phyloP scores from a whole-genome alignment of 164 flowering plant genomes.

The Stephania yunnanensis region DNA sequence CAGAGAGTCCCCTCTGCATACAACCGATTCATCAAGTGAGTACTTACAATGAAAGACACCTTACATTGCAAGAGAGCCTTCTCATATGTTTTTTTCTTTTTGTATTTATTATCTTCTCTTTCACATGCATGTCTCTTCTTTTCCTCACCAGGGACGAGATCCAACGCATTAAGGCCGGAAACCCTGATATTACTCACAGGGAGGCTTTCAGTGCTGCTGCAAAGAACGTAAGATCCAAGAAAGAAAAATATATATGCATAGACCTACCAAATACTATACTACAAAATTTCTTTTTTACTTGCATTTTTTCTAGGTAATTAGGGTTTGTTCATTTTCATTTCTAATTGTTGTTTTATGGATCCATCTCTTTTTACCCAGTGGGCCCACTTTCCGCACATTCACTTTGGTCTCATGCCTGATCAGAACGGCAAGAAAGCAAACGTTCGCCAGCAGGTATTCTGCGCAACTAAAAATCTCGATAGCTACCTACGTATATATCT shows the following conservation, averaged over 20 bases:
- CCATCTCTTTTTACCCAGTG: slow-evolving; percentile 40
- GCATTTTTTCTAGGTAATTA: slow-evolving; percentile 4
- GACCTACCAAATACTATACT: slow-evolving; percentile 3
- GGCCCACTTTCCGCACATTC: slow-evolving; percentile 99
- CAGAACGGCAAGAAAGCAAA: slow-evolving; percentile 63
- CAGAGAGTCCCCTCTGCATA: slow-evolving; percentile 99
- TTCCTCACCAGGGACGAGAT: slow-evolving; percentile 77
- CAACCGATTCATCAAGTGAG: slow-evolving; percentile 97
- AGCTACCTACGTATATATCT: not conserved
- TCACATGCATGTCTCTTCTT: slow-evolving; percentile 4
- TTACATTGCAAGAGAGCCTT: not conserved
- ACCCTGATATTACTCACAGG: slow-evolving; percentile 95
- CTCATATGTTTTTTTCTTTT: not conserved
- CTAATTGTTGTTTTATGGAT: slow-evolving; percentile 17
- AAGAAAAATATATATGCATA: not conserved
- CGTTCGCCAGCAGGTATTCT: slow-evolving; percentile 63
- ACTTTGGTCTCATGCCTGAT: slow-evolving; percentile 90
- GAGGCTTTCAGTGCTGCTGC: slow-evolving; percentile 99
- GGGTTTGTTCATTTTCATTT: slow-evolving; percentile 11
- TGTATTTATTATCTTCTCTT: not conserved
- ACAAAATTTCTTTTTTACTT: not conserved
- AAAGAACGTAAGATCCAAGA: slow-evolving; percentile 76
- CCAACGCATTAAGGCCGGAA: slow-evolving; percentile 97
- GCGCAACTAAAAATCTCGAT: not conserved
- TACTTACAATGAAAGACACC: slow-evolving; percentile 5